Evolutionary conservation across 495 filamentous ascomycete species (phyloP).

Genomic region (Hyaloscypha finlandica): DNA sequence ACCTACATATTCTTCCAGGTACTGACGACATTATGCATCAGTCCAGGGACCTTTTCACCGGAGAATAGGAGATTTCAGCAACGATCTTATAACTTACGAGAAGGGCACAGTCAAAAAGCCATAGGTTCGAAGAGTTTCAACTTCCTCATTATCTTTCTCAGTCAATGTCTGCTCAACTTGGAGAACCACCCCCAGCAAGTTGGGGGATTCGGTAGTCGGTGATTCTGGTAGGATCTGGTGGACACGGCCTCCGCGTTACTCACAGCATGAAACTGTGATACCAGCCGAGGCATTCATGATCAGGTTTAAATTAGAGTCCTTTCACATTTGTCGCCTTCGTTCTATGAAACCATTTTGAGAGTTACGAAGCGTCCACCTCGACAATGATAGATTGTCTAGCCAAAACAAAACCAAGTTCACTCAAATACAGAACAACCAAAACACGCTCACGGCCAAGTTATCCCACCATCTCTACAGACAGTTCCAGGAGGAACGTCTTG

Average conservation of each 20-base stretch:
- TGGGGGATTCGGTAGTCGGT: not conserved
- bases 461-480: slow-evolving; percentile 4
- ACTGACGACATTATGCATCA: not conserved
- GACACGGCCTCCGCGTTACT: not conserved
- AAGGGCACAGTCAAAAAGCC: not conserved
- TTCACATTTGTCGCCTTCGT: not conserved
- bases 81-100: not conserved
- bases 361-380: not conserved
- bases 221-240: not conserved
- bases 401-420: not conserved
- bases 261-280: not conserved
- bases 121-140: not conserved
- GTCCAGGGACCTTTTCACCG: not conserved
- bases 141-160: not conserved
- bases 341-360: not conserved
- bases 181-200: not conserved
- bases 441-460: not conserved
- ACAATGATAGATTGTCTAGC: not conserved
- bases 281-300: not conserved
- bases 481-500: slow-evolving; percentile 9
- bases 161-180: not conserved
- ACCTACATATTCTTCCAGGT: not conserved
- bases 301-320: not conserved
- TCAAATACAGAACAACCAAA: not conserved
- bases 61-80: not conserved